phyloP scores from a whole-genome alignment of 108 stramenopile genomes.

The Pinguiococcus pyrenoidosus region DNA sequence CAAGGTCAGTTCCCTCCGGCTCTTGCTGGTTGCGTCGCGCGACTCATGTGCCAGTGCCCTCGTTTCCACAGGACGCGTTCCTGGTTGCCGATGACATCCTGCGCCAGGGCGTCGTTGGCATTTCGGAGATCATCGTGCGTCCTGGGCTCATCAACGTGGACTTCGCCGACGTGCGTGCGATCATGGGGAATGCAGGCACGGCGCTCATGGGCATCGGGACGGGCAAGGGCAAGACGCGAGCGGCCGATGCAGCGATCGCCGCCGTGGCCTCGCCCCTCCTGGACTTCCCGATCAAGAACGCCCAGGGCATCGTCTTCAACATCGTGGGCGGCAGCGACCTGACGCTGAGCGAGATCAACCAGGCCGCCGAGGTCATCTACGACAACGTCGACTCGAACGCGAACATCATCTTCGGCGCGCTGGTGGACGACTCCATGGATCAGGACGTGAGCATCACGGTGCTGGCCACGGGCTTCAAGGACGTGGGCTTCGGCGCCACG shows the following conservation, averaged over 20 bases:
- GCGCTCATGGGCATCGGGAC: slow-evolving; percentile 64
- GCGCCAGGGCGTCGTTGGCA: slow-evolving; percentile 61
- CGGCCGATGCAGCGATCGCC: slow-evolving; percentile 49
- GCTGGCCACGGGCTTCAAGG: slow-evolving; percentile 42
- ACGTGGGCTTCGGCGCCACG: too few relatives aligned
- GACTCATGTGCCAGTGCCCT: too few relatives aligned
- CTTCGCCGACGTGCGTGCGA: slow-evolving; percentile 59
- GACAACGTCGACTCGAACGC: slow-evolving; percentile 60
- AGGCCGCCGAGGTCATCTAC: slow-evolving; percentile 64
- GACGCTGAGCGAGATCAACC: slow-evolving; percentile 56
- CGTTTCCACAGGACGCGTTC: slow-evolving; percentile 62
- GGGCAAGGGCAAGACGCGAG: slow-evolving; percentile 49
- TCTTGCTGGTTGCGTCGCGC: too few relatives aligned
- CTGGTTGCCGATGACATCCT: slow-evolving; percentile 63
- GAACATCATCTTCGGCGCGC: slow-evolving; percentile 70
- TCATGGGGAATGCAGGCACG: slow-evolving; percentile 55
- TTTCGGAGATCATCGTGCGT: slow-evolving; percentile 63
- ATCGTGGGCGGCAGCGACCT: slow-evolving; percentile 52
- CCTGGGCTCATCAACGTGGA: slow-evolving; percentile 63
- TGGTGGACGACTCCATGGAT: slow-evolving; percentile 42
- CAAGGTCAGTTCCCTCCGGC: too few relatives aligned
- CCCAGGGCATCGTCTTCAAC: slow-evolving; percentile 55
- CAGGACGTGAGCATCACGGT: slow-evolving; percentile 41
- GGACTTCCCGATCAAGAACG: slow-evolving; percentile 46
- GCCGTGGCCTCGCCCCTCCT: slow-evolving; percentile 55